These are phyloP conservation scores for Carex parvula DNA, from an alignment of 176 grass and related monocot species.

Conservation along the genomic window DNA sequence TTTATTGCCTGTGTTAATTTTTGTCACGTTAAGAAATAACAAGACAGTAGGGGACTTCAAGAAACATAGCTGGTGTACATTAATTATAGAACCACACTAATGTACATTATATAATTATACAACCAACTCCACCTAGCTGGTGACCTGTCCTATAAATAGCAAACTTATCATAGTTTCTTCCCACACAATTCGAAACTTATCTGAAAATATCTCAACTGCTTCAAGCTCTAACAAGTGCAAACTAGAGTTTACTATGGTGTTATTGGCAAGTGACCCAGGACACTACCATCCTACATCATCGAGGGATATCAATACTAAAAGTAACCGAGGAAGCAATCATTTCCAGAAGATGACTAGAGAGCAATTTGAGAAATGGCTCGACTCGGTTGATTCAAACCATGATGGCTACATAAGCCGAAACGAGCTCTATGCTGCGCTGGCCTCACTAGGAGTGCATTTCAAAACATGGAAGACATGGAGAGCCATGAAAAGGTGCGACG, in stretches of 20 bases:
- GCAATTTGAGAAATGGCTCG: constrained; percentile 23
- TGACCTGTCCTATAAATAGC: neutral
- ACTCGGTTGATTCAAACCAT: constrained; percentile 2
- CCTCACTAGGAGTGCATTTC: neutral
- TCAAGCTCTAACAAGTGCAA: neutral
- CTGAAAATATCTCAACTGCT: neutral
- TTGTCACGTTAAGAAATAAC: no score
- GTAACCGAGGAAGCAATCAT: neutral
- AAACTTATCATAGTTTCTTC: neutral
- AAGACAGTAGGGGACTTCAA: no score
- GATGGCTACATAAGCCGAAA: constrained; percentile 25
- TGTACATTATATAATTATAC: neutral
- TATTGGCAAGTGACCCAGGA: neutral
- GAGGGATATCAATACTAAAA: neutral
- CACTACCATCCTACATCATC: neutral
- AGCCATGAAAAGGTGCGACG: constrained; percentile 1
- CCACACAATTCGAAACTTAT: neutral
- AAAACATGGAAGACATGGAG: constrained; percentile 27
- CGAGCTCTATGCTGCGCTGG: neutral
- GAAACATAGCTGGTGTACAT: no score
- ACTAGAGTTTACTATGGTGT: neutral
- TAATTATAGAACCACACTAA: no score
- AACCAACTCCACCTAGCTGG: neutral
- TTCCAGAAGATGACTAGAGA: constrained; percentile 24
- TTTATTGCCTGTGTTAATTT: no score